These are phyloP conservation scores for Lyophyllum shimeji DNA, from an alignment of 768 basidiomycete genomes.

Conservation along the genomic window DNA sequence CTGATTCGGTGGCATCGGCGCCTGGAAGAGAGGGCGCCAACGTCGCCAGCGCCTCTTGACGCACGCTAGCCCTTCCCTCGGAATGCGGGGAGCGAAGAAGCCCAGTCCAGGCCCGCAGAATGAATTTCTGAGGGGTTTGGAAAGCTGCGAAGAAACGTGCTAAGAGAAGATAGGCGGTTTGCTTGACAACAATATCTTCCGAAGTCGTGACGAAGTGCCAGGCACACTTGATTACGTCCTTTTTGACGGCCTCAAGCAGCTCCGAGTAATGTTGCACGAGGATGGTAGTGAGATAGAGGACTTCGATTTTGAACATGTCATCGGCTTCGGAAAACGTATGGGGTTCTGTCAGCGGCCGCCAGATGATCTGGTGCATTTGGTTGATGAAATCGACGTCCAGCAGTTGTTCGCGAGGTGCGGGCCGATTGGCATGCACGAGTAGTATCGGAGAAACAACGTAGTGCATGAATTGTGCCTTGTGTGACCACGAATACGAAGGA, in stretches of 20 bases:
- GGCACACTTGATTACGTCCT: conserved; percentile 91
- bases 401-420: conserved; percentile 53
- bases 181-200: conserved; percentile 90
- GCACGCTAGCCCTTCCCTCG: conserved; percentile 75
- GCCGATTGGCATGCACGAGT: conserved; percentile 67
- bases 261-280: conserved; percentile 82
- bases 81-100: conserved; percentile 73
- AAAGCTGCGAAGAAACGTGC: conserved; percentile 91
- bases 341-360: conserved; percentile 73
- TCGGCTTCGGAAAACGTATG: conserved; percentile 57
- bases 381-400: conserved; percentile 71
- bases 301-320: conserved; percentile 88
- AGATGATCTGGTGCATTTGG: conserved; percentile 71
- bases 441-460: conserved; percentile 87
- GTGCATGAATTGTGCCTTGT: conserved; percentile 80
- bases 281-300: conserved; percentile 85
- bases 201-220: conserved; percentile 80
- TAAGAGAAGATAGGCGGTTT: conserved; percentile 86
- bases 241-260: conserved; percentile 80
- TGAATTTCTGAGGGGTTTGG: conserved; percentile 88
- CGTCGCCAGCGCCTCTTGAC: conserved; percentile 82
- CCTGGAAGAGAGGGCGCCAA: conserved; percentile 80
- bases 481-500: conserved; percentile 56
- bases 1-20: conserved; percentile 54
- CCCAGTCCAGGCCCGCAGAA: conserved; percentile 87